Evolutionary conservation across 129 eudicot genomes (phyloP), one percentile per base, ranked within the genome.

Genomic region (Pulicaria dysenterica): DNA sequence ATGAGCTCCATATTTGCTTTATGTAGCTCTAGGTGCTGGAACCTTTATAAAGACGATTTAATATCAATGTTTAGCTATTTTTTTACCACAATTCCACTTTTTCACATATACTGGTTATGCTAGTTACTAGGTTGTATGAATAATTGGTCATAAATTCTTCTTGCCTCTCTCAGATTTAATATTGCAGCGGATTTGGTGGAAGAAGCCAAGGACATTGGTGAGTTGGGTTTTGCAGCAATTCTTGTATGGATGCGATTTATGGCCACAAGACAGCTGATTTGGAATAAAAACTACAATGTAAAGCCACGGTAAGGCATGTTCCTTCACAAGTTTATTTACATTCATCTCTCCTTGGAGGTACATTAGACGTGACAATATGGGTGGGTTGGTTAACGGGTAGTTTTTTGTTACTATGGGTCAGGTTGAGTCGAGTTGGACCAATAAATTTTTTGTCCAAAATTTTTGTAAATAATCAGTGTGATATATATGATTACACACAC

Each of bases 171-270:
- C 88, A 95, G 99, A 76, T 95, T 90, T 68, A 95, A 95, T 78
- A 95, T 95, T 54, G 99, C 99, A 57, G 97, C 97, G 41, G 97
- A 95, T 84, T 83, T 95, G 79, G 77, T 88, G 45, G 90, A 81
- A 73, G 88, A 95, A 78, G 99, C 99, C 42, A 79, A 76, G 41
- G 76, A 77, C 45, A 72, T 82, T 53, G 96, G 99, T 46, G 96
- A 95, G 70, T 60, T 90, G 62, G 99, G 97, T 42, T 85, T 95
- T 80, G 94, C 97, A 56, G 99, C 83, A 42, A 86, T 95, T 79
- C 91, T 95, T 71, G 99, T 95, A 66, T 95, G 99, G 99, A 95
- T 95, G 99, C 87, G 99, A 62, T 95, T 88, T 64, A 95, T 95
- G 99, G 99, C 99, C 31, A 90, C 97, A 66, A 84, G 99, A 70